These are phyloP conservation scores for Rhodosporidiobolus odoratus DNA, from an alignment of 768 basidiomycete species.

Conservation along the genomic window DNA sequence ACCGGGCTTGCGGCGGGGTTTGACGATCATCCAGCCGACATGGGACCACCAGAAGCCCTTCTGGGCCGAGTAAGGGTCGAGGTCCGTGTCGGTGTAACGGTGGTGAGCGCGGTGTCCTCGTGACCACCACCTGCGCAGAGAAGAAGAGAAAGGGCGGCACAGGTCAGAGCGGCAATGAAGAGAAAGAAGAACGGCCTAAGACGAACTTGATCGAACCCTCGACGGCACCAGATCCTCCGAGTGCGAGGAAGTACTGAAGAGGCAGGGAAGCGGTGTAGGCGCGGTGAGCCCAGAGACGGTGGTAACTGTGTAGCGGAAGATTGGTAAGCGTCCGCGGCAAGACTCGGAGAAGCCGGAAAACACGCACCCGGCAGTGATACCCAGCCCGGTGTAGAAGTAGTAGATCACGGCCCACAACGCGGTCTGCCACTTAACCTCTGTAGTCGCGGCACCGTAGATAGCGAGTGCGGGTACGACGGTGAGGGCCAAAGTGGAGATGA, in stretches of 20 bases:
- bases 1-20: constrained; percentile 66
- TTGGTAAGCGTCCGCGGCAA: not conserved
- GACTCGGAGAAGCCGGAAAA: not conserved
- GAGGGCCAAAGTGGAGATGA: constrained; percentile 50
- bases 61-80: constrained; percentile 76
- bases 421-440: constrained; percentile 64
- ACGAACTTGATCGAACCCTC: constrained; percentile 84
- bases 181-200: too few species aligned
- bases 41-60: constrained; percentile 74
- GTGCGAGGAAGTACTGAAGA: constrained; percentile 75
- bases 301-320: not conserved
- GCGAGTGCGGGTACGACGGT: constrained; percentile 68
- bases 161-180: too few species aligned
- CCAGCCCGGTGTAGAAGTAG: constrained; percentile 81
- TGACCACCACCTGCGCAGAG: constrained; percentile 93
- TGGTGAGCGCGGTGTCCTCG: constrained; percentile 83
- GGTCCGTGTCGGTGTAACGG: constrained; percentile 71
- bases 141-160: not conserved
- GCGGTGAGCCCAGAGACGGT: constrained; percentile 73
- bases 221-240: constrained; percentile 83
- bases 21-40: constrained; percentile 77
- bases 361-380: constrained; percentile 43
- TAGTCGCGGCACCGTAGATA: constrained; percentile 64
- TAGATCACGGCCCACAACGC: constrained; percentile 64
- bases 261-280: constrained; percentile 84